Evolutionary conservation across 306 rosid species (phyloP).

Genomic region (Gynostemma pentaphyllum): DNA sequence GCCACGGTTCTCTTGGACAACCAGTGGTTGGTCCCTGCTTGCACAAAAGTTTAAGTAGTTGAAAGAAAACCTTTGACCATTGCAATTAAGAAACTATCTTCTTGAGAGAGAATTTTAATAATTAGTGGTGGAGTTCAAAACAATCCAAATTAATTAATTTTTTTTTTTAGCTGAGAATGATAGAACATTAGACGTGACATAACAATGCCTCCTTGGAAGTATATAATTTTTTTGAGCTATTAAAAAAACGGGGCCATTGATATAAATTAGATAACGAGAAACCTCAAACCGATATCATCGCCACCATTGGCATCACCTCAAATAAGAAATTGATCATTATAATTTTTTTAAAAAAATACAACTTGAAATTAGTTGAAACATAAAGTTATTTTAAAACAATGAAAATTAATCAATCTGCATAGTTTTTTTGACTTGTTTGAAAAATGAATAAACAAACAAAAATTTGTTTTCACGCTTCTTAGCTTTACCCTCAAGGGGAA

Average conservation of each 20-base stretch:
- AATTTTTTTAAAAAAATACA: no score
- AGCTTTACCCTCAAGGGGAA: background rate
- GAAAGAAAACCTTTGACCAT: background rate
- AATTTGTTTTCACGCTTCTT: background rate
- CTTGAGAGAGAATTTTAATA: background rate
- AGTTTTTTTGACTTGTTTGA: no score
- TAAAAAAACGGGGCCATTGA: background rate
- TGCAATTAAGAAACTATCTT: background rate
- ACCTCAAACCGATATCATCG: background rate
- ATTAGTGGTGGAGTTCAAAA: background rate
- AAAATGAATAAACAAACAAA: no score
- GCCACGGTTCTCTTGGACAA: constrained; percentile 96
- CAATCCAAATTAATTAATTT: background rate
- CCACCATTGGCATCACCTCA: background rate
- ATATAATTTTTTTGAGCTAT: background rate
- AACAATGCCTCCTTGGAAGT: background rate
- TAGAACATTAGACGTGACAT: background rate
- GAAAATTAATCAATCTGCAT: no score
- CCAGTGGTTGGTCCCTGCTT: constrained; percentile 46
- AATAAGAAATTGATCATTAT: background rate
- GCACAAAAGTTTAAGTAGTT: constrained; percentile 1
- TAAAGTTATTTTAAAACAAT: no score
- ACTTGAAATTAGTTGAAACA: background rate
- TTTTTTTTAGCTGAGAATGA: background rate
- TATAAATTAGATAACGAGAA: background rate